These are phyloP conservation scores for Scopulariopsis brevicaulis DNA, from an alignment of 2,329 filamentous ascomycete genomes.

Conservation along the genomic window DNA sequence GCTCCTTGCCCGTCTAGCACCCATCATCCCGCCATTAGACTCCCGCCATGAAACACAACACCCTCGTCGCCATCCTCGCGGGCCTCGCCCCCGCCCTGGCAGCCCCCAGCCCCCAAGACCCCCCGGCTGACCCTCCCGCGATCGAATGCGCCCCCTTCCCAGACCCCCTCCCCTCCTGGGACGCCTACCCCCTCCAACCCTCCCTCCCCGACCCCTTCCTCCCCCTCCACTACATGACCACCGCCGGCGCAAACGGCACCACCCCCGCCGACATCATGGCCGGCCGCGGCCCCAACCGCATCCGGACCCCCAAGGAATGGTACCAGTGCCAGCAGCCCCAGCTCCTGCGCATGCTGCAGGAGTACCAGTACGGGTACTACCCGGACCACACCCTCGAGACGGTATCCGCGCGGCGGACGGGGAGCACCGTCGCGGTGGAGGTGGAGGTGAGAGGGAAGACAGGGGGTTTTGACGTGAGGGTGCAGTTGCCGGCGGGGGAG, in stretches of 20 bases:
- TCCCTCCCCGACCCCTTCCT: constrained; percentile 32
- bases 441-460: constrained; percentile 30
- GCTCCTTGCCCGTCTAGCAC: background rate
- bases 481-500: constrained; percentile 11
- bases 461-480: constrained; percentile 26
- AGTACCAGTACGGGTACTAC: constrained; percentile 40
- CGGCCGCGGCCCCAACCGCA: constrained; percentile 26
- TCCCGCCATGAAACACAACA: constrained; percentile 7
- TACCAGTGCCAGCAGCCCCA: constrained; percentile 35
- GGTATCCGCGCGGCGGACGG: constrained; percentile 32
- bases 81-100: background rate
- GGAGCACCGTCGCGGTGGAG: constrained; percentile 28
- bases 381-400: constrained; percentile 33
- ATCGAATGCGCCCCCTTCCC: constrained; percentile 13
- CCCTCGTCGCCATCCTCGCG: background rate
- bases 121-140: background rate
- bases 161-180: constrained; percentile 20
- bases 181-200: constrained; percentile 21
- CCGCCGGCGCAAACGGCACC: constrained; percentile 16
- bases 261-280: constrained; percentile 19
- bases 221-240: constrained; percentile 22
- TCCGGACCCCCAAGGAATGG: constrained; percentile 33
- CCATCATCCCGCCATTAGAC: background rate
- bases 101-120: background rate
- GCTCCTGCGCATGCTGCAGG: constrained; percentile 34